phyloP scores from a whole-genome alignment of 2,329 filamentous ascomycete genomes.

The Ascochyta clinopodiicola region DNA sequence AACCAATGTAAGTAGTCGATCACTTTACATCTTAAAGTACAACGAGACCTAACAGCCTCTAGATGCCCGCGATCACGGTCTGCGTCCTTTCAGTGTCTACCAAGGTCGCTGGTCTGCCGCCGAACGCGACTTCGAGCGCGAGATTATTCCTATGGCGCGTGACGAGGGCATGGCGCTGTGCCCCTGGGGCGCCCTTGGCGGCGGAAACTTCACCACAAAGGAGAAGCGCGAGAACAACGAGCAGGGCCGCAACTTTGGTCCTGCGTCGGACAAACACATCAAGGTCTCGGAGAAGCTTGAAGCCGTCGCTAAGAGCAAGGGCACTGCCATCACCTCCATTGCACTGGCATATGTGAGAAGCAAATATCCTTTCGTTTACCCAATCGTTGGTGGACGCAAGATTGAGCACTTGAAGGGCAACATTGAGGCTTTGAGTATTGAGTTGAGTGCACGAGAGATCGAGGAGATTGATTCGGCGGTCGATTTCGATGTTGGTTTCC shows the following conservation, averaged over 20 bases:
- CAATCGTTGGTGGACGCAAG: conserved; percentile 76
- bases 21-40: neutral
- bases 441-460: conserved; percentile 60
- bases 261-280: conserved; percentile 57
- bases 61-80: conserved; percentile 61
- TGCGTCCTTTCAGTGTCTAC: conserved; percentile 60
- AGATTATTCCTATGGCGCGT: conserved; percentile 71
- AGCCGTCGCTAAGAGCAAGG: conserved; percentile 64
- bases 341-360: conserved; percentile 76
- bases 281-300: conserved; percentile 64
- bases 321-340: conserved; percentile 62
- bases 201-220: conserved; percentile 52
- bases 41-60: neutral
- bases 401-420: conserved; percentile 73
- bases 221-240: conserved; percentile 49
- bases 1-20: conserved; percentile 49
- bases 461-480: conserved; percentile 59
- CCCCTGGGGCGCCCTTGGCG: conserved; percentile 62
- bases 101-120: conserved; percentile 69
- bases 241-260: conserved; percentile 44
- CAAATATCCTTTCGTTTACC: conserved; percentile 76
- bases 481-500: conserved; percentile 65
- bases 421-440: conserved; percentile 61
- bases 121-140: conserved; percentile 71
- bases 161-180: conserved; percentile 68